Conservation (phyloP, 2,329 filamentous ascomycete species). For the Botrytis byssoidea region DNA sequence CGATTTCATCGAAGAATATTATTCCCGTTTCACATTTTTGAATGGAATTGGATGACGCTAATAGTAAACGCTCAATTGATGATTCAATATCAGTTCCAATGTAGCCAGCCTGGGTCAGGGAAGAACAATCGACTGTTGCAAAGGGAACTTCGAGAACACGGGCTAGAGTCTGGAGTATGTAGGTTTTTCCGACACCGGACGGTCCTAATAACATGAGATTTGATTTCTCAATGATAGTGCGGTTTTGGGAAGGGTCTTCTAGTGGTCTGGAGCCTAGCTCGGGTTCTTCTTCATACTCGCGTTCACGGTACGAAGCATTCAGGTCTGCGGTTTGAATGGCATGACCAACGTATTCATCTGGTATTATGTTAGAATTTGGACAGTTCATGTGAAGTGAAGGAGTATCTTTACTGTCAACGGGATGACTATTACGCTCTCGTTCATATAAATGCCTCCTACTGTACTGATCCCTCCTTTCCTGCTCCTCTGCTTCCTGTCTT, state of each 20-base stretch:
- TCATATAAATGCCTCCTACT: slow-evolving; percentile 46
- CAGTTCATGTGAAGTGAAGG: slow-evolving; percentile 17
- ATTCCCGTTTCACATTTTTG: slow-evolving; percentile 85
- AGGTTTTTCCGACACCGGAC: slow-evolving; percentile 92
- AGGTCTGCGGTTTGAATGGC: slow-evolving; percentile 34
- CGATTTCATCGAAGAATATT: slow-evolving; percentile 93
- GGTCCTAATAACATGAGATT: slow-evolving; percentile 89
- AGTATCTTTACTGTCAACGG: slow-evolving; percentile 68
- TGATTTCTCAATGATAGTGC: slow-evolving; percentile 75
- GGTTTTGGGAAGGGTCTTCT: slow-evolving; percentile 21
- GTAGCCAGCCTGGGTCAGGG: slow-evolving; percentile 94
- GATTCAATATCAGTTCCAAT: slow-evolving; percentile 98
- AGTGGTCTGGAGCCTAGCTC: slow-evolving; percentile 29
- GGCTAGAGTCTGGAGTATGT: slow-evolving; percentile 82
- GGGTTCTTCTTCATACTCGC: slow-evolving; percentile 22
- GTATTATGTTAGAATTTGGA: slow-evolving; percentile 38
- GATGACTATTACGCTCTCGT: slow-evolving; percentile 58
- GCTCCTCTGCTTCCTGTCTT: slow-evolving; percentile 73
- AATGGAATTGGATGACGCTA: slow-evolving; percentile 87
- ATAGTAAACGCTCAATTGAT: slow-evolving; percentile 85
- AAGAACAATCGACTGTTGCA: slow-evolving; percentile 92
- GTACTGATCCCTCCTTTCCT: slow-evolving; percentile 62
- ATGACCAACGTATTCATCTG: slow-evolving; percentile 58
- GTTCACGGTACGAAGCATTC: slow-evolving; percentile 26
- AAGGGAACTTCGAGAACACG: slow-evolving; percentile 93